Percentiles rank a stretch among this genome's conserved stretches.
phyloP scores from a whole-genome alignment of 768 basidiomycete genomes.

The Rhodotorula toruloides region DNA sequence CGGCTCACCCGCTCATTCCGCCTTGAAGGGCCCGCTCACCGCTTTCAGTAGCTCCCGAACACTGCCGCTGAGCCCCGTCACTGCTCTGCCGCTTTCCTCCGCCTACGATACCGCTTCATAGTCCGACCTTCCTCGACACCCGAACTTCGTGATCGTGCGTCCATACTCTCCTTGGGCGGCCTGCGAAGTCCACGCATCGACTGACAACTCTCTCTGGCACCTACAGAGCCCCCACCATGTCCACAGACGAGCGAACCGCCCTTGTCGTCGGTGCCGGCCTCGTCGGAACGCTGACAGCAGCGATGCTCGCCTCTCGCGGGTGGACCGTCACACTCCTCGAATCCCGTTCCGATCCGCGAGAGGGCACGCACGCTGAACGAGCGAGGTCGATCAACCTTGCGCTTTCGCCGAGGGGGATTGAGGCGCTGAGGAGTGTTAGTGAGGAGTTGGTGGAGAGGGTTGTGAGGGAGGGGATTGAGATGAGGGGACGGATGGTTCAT shows the following conservation, averaged over 20 bases:
- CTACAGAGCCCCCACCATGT: constrained; percentile 39
- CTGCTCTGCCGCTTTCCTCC: too few species aligned
- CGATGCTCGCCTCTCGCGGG: constrained; percentile 76
- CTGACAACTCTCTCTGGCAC: too few species aligned
- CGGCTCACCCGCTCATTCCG: too few species aligned
- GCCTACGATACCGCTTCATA: too few species aligned
- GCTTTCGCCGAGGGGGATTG: constrained; percentile 86
- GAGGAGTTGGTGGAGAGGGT: constrained; percentile 63
- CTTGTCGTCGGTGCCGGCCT: constrained; percentile 71
- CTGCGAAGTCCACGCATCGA: too few species aligned
- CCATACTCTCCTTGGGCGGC: too few species aligned
- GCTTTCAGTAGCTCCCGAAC: too few species aligned
- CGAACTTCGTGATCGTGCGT: too few species aligned
- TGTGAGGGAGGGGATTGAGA: constrained; percentile 75
- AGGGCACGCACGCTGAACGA: constrained; percentile 56
- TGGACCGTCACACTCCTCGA: constrained; percentile 80
- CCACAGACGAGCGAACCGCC: constrained; percentile 19
- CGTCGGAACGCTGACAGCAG: constrained; percentile 85
- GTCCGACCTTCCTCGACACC: too few species aligned
- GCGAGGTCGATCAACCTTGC: constrained; percentile 93
- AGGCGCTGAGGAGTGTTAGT: constrained; percentile 77
- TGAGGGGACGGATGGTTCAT: constrained; percentile 95
- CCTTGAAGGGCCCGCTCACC: too few species aligned
- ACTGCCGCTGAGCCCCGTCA: too few species aligned
- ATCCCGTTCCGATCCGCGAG: constrained; percentile 63